Percentiles rank a stretch among this genome's conserved stretches.
phyloP scores from a whole-genome alignment of 208 protist genomes.

The Crithidia thermophila region DNA sequence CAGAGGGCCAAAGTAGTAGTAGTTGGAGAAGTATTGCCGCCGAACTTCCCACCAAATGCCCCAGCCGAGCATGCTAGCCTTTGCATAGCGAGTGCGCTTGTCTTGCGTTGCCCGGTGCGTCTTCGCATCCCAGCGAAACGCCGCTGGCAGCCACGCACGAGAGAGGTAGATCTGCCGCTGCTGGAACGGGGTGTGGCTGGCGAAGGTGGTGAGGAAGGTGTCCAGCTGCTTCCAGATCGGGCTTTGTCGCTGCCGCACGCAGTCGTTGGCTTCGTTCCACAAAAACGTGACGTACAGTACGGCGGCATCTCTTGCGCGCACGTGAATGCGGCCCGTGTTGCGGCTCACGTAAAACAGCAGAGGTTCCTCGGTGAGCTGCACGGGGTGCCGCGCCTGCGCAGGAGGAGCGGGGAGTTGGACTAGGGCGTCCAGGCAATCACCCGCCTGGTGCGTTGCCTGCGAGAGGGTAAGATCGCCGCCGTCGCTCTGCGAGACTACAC shows the following conservation, averaged over 20 bases:
- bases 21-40: constrained; percentile 31
- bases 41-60: constrained; percentile 61
- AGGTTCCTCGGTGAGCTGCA: constrained; percentile 2
- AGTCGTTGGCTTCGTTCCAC: constrained; percentile 50
- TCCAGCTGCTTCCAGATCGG: constrained; percentile 63
- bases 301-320: constrained; percentile 17
- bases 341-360: constrained; percentile 59
- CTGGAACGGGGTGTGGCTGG: constrained; percentile 38
- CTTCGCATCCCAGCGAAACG: constrained; percentile 17
- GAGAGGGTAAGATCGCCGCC: constrained; percentile 11
- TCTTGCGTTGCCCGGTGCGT: not conserved
- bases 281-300: constrained; percentile 42
- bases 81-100: constrained; percentile 31
- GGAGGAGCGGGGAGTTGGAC: not conserved
- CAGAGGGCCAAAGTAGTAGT: constrained; percentile 42
- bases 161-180: constrained; percentile 32
- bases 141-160: constrained; percentile 35
- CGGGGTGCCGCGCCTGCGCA: not conserved
- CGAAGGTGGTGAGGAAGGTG: constrained; percentile 46
- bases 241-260: constrained; percentile 33
- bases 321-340: constrained; percentile 77
- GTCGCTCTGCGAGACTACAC: constrained; percentile 14
- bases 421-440: not conserved
- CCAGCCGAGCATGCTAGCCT: constrained; percentile 34
- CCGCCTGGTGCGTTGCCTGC: constrained; percentile 12